A percentile compares a stretch with the other conserved stretches of the same genome.
These are phyloP conservation scores for Aspergillus terreus DNA, from an alignment of 2,329 filamentous ascomycete species.

Conservation along the genomic window DNA sequence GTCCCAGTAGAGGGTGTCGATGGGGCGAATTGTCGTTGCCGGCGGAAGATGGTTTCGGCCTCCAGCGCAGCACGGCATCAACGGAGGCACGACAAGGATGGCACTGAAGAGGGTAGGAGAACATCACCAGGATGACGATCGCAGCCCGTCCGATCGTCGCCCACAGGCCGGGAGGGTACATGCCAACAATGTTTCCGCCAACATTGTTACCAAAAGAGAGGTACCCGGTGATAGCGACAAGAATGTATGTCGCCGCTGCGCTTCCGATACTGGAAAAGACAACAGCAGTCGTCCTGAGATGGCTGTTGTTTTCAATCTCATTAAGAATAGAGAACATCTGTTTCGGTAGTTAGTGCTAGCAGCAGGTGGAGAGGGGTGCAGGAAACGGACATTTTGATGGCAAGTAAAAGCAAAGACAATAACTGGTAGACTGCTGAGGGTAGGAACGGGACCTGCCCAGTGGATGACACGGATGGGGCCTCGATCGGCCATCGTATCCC, in stretches of 20 bases:
- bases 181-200: constrained; percentile 86
- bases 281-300: constrained; percentile 72
- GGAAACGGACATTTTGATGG: constrained; percentile 77
- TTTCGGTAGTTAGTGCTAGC: background rate
- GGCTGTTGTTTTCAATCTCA: constrained; percentile 82
- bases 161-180: constrained; percentile 75
- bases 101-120: constrained; percentile 91
- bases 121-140: constrained; percentile 93
- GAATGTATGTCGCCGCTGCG: constrained; percentile 79
- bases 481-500: constrained; percentile 70
- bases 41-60: constrained; percentile 50
- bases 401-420: constrained; percentile 99
- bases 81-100: constrained; percentile 95
- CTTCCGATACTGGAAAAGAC: constrained; percentile 81
- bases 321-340: constrained; percentile 99
- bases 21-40: constrained; percentile 43
- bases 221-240: constrained; percentile 93
- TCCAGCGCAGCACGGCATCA: constrained; percentile 91
- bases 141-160: constrained; percentile 92
- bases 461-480: constrained; percentile 71
- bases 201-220: constrained; percentile 90
- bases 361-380: background rate
- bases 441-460: constrained; percentile 75
- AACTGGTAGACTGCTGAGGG: constrained; percentile 83
- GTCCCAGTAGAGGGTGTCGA: constrained; percentile 40